Conservation (phyloP, 306 rosid genomes). For the Cyamopsis tetragonoloba region DNA sequence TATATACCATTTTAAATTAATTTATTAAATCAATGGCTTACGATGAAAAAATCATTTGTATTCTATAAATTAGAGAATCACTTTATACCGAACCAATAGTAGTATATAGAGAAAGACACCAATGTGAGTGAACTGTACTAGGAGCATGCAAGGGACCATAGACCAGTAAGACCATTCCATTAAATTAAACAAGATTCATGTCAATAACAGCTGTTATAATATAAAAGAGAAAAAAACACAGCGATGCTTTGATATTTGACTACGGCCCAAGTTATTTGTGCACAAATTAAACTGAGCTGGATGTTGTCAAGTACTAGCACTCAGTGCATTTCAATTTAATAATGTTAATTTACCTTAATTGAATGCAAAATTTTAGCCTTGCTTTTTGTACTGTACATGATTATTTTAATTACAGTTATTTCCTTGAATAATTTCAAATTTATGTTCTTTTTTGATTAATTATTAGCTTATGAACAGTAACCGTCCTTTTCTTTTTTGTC, state of each 20-base stretch:
- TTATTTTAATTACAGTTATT: not conserved
- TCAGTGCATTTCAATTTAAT: conserved; percentile 17
- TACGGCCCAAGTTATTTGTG: conserved; percentile 20
- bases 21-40: no score
- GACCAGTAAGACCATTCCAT: conserved; percentile 22
- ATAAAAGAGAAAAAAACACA: conserved; percentile 24
- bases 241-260: conserved; percentile 32
- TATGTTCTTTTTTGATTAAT: not conserved
- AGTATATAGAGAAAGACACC: conserved; percentile 31
- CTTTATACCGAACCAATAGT: no score
- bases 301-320: conserved; percentile 16
- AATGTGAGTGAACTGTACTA: conserved; percentile 33
- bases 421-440: not conserved
- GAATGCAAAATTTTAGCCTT: not conserved
- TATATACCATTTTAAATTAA: no score
- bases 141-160: conserved; percentile 40
- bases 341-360: conserved; percentile 12
- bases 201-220: conserved; percentile 41
- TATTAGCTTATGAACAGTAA: not conserved
- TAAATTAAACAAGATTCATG: conserved; percentile 35
- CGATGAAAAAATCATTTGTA: no score
- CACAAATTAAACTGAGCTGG: conserved; percentile 22
- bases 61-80: no score
- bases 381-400: not conserved
- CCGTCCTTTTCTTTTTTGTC: not conserved